Base-by-base conservation (phyloP, 2,329 filamentous ascomycete species). In the Tolypocladium album region DNA sequence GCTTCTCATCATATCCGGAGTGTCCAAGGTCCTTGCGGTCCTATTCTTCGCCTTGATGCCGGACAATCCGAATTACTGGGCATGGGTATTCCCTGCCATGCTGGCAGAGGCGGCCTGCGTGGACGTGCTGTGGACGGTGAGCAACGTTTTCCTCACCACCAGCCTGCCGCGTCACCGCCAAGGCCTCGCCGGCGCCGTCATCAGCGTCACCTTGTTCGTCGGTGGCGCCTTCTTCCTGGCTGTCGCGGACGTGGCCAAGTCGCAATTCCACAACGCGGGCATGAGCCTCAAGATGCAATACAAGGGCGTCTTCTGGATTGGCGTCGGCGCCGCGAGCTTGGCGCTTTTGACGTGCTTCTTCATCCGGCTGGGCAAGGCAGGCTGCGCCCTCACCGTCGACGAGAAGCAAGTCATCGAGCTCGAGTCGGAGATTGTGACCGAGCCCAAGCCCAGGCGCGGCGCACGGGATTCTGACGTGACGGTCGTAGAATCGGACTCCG, bases 111-210 rank as follows among this genome's bases (percentile, higher is more conserved):
- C 86, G 0, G 72, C 87, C 27, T 85, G 83, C 4, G 84, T 89
- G 59, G 87, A 89, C 64, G 79, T 88, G 53, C 82, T 82, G 8
- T 88, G 83, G 71, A 88, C 83, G 60, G 78, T 89, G 2, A 79
- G 84, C 39, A 88, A 86, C 63, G 81, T 89, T 58, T 89, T 88
- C 69, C 82, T 88, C 58, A 88, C 86, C 0, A 88, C 85, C 0
- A 82, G 78, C 20, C 69, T 88, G 57, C 83, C 85, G 0, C 76
- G 76, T 9, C 73, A 77, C 13, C 76, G 81, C 62, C 86, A 89
- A 66, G 86, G 86, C 0, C 71, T 88, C 2, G 87, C 85, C 0
- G 87, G 86, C 2, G 85, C 83, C 0, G 67, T 89, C 53, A 82
- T 86, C 64, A 88, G 87, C 69, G 79, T 80, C 27, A 71, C 86